phyloP scores from a whole-genome alignment of 2,329 filamentous ascomycete genomes.

The Samsoniella hepiali region DNA sequence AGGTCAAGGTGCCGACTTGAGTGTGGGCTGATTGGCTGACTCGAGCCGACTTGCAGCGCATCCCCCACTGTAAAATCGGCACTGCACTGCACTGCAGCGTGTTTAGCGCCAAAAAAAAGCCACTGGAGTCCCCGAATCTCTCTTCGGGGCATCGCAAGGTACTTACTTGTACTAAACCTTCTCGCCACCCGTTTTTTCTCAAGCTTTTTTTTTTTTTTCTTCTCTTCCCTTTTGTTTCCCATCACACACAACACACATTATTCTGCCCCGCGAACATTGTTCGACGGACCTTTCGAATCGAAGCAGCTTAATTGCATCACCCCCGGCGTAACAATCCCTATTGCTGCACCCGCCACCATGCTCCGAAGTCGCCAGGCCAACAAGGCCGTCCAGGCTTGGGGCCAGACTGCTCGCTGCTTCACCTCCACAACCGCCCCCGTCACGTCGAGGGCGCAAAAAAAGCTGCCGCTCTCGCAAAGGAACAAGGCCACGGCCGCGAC shows the following conservation, averaged over 20 bases:
- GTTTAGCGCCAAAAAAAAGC: neutral
- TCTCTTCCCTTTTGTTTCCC: conserved; percentile 17
- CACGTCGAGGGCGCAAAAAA: conserved; percentile 37
- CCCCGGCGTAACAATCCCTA: neutral
- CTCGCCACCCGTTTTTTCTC: conserved; percentile 12
- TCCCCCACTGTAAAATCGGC: neutral
- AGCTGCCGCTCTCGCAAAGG: conserved; percentile 41
- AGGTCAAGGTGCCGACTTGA: too few species aligned
- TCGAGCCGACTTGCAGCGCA: neutral
- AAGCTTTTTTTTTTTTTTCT: conserved; percentile 16
- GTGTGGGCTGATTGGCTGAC: neutral
- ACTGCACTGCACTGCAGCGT: neutral
- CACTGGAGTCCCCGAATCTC: neutral
- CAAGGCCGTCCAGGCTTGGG: conserved; percentile 45
- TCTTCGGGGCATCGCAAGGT: neutral
- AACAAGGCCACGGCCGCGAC: conserved; percentile 49
- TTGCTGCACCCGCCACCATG: conserved; percentile 36
- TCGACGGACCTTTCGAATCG: neutral
- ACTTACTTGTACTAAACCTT: neutral
- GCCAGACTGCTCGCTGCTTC: conserved; percentile 37
- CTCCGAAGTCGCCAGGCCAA: conserved; percentile 47
- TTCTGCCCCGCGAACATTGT: neutral
- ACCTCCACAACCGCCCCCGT: conserved; percentile 38
- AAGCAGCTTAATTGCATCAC: neutral
- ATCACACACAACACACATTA: conserved; percentile 17